Evolutionary conservation across 176 grass and related monocot genomes (phyloP), one percentile per base, ranked within the genome.

Genomic region (Cenchrus purpureus): DNA sequence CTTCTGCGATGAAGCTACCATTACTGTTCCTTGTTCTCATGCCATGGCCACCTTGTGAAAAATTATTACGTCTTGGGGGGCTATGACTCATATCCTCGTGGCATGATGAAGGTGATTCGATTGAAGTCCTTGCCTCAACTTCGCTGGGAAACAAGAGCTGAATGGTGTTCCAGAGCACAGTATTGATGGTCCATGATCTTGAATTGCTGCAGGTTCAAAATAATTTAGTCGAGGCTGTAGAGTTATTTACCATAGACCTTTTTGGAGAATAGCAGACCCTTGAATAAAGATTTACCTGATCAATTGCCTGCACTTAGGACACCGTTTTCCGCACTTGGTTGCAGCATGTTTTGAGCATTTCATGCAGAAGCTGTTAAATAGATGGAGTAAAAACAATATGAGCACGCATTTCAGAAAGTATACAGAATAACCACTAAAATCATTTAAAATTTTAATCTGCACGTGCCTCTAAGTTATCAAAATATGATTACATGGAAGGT

Each of bases 161-260:
- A 29, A 98, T 95, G 19, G 93, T 98, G 88, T 94, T 95, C 93
- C 97, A 98, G 45, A 98, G 88, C 32, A 98, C 93, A 25, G 91
- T 94, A 32, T 98, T 98, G 65, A 98, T 73, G 43, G 91, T 92
- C 82, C 90, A 98, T 13, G 91, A 86, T 87, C 93, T 98, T 69
- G 89, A 89, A 74, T 86, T 95, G 84, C 91, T 98, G 91, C 82
- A 89, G 51, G 86, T 12, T 71, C 29, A 56, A 2, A 88, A 51
- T 17, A 44, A 4, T 32, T 84, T 61, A 67, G 85, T 72, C 64
- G 52, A 82, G 12, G 19, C 44, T 63, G 6, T 32, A 17, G 1
- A 57, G 43, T 55, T 55, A 42, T 75, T 86, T 44, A 15, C 25
- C 40, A 84, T 10, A 64, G 32, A 51, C 19, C 0, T 66, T 65